Evolutionary conservation across 805 yeast species (phyloP).

Genomic region (Wickerhamiella alocasiicola): DNA sequence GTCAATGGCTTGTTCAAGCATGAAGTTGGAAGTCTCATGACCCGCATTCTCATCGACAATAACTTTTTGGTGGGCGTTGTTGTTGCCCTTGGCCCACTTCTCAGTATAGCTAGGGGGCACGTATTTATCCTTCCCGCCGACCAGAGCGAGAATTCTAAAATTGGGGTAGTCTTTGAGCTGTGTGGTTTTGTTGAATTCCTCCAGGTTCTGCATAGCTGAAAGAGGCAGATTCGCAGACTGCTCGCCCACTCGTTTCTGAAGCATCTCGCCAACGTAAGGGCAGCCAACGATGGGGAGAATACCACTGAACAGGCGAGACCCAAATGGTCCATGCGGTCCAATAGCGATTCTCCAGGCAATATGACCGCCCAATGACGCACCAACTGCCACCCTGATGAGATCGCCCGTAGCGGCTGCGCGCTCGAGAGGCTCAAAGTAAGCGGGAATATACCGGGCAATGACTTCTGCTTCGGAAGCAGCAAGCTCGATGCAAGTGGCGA

Average conservation of each 20-base stretch:
- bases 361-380: constrained; percentile 49
- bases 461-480: constrained; percentile 34
- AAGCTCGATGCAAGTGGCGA: constrained; percentile 39
- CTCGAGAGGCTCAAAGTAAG: constrained; percentile 23
- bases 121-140: constrained; percentile 28
- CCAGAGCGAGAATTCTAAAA: constrained; percentile 23
- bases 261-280: constrained; percentile 34
- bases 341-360: constrained; percentile 36
- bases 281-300: constrained; percentile 43
- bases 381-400: constrained; percentile 30
- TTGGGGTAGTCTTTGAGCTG: constrained; percentile 1
- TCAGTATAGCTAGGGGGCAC: constrained; percentile 28
- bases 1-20: constrained; percentile 22
- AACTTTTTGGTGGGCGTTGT: constrained; percentile 18
- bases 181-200: constrained; percentile 6
- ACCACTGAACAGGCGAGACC: constrained; percentile 19
- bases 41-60: constrained; percentile 24
- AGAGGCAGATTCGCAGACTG: background rate
- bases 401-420: constrained; percentile 23
- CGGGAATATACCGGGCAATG: constrained; percentile 36
- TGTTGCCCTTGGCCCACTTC: constrained; percentile 23
- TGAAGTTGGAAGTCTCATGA: constrained; percentile 24
- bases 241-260: constrained; percentile 29
- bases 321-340: constrained; percentile 30
- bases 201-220: constrained; percentile 7